phyloP scores from a whole-genome alignment of 2,329 filamentous ascomycete species.

The Pseudopithomyces maydicus region DNA sequence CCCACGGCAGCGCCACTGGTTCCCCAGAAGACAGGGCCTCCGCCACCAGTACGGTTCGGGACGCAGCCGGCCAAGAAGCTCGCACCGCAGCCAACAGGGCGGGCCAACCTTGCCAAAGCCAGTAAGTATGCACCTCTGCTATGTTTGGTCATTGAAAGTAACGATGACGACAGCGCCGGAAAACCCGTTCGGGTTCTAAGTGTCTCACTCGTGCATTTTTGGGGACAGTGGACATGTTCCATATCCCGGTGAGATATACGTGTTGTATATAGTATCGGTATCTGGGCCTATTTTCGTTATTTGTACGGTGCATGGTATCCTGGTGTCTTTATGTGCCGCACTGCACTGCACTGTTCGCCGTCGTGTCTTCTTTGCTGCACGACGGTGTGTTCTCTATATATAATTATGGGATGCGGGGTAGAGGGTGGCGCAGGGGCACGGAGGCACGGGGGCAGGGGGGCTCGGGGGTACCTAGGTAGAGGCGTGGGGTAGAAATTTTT shows the following conservation, averaged over 20 bases:
- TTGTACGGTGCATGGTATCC: neutral
- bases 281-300: slow-evolving; percentile 6
- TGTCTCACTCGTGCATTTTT: neutral
- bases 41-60: slow-evolving; percentile 88
- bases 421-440: neutral
- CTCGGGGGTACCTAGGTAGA: too few species aligned
- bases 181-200: slow-evolving; percentile 72
- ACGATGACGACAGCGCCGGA: slow-evolving; percentile 62
- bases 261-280: slow-evolving; percentile 13
- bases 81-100: slow-evolving; percentile 83
- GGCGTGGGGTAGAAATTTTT: slow-evolving; percentile 6
- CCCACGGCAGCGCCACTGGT: slow-evolving; percentile 67
- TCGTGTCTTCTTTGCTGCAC: slow-evolving; percentile 1
- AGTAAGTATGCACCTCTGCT: slow-evolving; percentile 70
- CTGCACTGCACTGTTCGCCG: neutral
- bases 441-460: neutral
- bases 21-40: slow-evolving; percentile 81
- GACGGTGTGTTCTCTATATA: slow-evolving; percentile 4
- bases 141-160: neutral
- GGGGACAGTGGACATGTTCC: neutral
- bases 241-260: slow-evolving; percentile 5
- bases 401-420: neutral
- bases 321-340: neutral
- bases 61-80: slow-evolving; percentile 76
- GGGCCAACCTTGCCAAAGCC: slow-evolving; percentile 90